Evolutionary conservation across 2,329 filamentous ascomycete species (phyloP), one percentile per base, ranked within the genome.

Genomic region (Phoma sp.): DNA sequence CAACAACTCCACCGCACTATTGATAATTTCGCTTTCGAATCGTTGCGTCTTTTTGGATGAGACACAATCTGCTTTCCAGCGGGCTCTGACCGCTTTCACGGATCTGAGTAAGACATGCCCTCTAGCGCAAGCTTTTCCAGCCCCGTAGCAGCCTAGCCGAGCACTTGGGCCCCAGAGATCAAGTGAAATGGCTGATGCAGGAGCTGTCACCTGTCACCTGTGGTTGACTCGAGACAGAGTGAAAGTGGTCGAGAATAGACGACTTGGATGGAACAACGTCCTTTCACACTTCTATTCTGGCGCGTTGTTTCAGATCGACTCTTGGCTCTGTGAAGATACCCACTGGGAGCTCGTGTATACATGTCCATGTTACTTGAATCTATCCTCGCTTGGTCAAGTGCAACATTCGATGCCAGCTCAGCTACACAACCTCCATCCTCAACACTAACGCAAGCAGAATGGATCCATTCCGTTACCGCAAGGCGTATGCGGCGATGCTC

Each of bases 401-500:
- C 40, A 37, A 39, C 40, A 31, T 25, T 32, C 27, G 43, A 40
- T 43, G 31, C 44, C 37, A 35, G 22, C 17, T 41, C 35, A 17
- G 31, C 8, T n/a, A 22, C 17, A 25, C 32, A 15, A 32, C 3
- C 7, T 9, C 29, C 27, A 36, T 31, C 41, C 35, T 33, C 29
- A 45, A 39, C 52, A 63, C 62, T 60, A 50, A 64, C 61, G 50
- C 48, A 54, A 46, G 52, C 62, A 71, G 59, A 58, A 74, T 74
- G 72, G 72, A 74, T 55, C 72, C 72, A 48, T 71, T 67, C 40
- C 65, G 70, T 46, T 74, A 74, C 50, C 68, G 72, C 29, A 73
- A 74, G 51, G 72, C 72, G 37, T 74, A 74, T 56, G 70, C 71
- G 56, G 72, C 72, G 25, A 72, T 74, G 70, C 62, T 73, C 5